These are phyloP conservation scores for Citrus unshiu DNA, from an alignment of 345 rosid genomes.

Conservation along the genomic window DNA sequence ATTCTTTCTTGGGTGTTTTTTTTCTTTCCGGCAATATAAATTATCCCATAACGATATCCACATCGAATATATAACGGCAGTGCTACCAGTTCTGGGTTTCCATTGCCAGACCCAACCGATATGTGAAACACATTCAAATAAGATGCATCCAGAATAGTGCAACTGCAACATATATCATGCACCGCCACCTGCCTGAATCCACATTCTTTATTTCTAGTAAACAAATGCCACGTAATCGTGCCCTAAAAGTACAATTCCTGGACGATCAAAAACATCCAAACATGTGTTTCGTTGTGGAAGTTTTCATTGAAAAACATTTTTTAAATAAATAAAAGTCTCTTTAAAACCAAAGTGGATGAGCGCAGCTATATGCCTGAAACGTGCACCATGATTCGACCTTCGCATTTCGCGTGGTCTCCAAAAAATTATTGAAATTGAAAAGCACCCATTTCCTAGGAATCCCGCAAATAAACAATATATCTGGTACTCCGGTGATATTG, in stretches of 20 bases:
- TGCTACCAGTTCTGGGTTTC: too few relatives aligned
- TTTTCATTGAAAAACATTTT: not conserved
- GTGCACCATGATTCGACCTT: not conserved
- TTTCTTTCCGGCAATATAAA: too few relatives aligned
- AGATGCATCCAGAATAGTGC: not conserved
- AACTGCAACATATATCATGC: not conserved
- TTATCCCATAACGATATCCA: too few relatives aligned
- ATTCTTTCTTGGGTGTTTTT: too few relatives aligned
- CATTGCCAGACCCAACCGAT: too few relatives aligned
- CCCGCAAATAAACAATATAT: not conserved
- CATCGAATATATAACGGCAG: fast-evolving
- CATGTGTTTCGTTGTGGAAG: not conserved
- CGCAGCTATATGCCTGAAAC: not conserved
- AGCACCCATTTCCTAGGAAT: constrained; percentile 11
- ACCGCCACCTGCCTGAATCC: not conserved
- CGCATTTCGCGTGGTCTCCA: not conserved
- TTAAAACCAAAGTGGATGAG: constrained; percentile 5
- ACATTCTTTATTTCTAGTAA: constrained; percentile 7
- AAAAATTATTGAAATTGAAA: constrained; percentile 15
- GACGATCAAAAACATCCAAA: not conserved
- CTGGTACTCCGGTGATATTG: not conserved
- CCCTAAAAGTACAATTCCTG: constrained; percentile 4
- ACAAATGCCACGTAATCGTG: constrained; percentile 10
- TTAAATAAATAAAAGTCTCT: not conserved
- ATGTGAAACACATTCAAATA: not conserved